phyloP scores from a whole-genome alignment of 768 basidiomycete genomes.

The Flagelloscypha sp. region DNA sequence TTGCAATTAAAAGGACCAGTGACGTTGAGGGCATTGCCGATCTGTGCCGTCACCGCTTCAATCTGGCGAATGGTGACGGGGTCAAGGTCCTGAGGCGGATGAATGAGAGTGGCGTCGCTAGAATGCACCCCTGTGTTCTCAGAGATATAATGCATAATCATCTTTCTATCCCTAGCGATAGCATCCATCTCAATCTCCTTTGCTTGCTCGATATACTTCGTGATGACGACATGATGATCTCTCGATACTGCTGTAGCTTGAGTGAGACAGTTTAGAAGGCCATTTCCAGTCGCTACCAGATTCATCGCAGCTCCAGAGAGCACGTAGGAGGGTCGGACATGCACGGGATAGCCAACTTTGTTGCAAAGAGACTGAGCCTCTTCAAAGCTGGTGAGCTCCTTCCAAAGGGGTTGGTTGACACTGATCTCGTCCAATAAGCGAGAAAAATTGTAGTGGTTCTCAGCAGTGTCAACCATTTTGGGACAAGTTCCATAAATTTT shows the following conservation, averaged over 20 bases:
- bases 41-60: conserved; percentile 94
- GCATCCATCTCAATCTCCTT: conserved; percentile 99
- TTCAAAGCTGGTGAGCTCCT: conserved; percentile 86
- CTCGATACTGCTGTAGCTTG: conserved; percentile 95
- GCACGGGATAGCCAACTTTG: conserved; percentile 89
- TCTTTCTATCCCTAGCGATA: conserved; percentile 91
- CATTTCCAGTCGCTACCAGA: conserved; percentile 89
- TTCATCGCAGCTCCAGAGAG: conserved; percentile 99
- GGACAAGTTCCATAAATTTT: conserved; percentile 98
- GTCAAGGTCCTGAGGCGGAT: conserved; percentile 96
- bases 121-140: conserved; percentile 99
- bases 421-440: conserved; percentile 94
- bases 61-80: conserved; percentile 94
- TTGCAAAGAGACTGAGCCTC: conserved; percentile 87
- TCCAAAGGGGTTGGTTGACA: conserved; percentile 98
- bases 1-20: conserved; percentile 99
- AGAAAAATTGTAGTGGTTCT: conserved; percentile 99
- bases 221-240: conserved; percentile 95
- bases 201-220: conserved; percentile 98
- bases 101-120: conserved; percentile 97
- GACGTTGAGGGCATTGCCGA: conserved; percentile 94
- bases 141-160: conserved; percentile 99
- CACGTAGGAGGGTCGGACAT: conserved; percentile 96
- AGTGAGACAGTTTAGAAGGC: conserved; percentile 84
- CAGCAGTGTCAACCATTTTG: conserved; percentile 99